Conservation (phyloP, 1,284 basidiomycete species). For the Irpex rosettiformis region DNA sequence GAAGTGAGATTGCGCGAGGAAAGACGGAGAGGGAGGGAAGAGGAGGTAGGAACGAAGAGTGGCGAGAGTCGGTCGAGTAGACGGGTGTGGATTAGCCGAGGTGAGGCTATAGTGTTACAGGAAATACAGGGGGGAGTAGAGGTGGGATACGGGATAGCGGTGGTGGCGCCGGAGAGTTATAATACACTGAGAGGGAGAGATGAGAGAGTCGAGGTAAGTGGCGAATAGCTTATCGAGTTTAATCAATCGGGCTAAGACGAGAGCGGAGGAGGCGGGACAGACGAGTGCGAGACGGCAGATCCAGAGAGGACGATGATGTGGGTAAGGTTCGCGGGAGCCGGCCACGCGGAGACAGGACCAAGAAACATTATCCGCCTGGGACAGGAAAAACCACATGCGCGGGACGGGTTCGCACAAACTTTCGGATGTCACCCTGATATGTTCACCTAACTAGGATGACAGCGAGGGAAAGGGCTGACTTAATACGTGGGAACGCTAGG, state of each 20-base stretch:
- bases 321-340: not conserved
- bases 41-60: not conserved
- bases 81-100: not conserved
- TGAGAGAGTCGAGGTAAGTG: no score
- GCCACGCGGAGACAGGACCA: not conserved
- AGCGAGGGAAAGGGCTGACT: not conserved
- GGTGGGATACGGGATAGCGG: not conserved
- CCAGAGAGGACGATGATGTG: not conserved
- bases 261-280: not conserved
- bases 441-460: not conserved
- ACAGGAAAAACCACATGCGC: not conserved
- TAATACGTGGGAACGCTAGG: conserved; percentile 7
- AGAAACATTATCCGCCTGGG: not conserved
- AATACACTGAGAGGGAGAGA: conserved; percentile 5
- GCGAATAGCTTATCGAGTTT: not conserved
- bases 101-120: not conserved
- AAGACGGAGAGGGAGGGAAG: not conserved
- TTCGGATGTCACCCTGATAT: not conserved
- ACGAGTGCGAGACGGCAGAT: not conserved
- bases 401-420: not conserved
- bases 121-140: not conserved
- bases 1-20: not conserved
- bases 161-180: conserved; percentile 3
- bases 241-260: not conserved
- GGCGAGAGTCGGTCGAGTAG: not conserved